These are phyloP conservation scores for Nakaseomyces glabratus DNA, from an alignment of 1,139 yeast species.

Conservation along the genomic window DNA sequence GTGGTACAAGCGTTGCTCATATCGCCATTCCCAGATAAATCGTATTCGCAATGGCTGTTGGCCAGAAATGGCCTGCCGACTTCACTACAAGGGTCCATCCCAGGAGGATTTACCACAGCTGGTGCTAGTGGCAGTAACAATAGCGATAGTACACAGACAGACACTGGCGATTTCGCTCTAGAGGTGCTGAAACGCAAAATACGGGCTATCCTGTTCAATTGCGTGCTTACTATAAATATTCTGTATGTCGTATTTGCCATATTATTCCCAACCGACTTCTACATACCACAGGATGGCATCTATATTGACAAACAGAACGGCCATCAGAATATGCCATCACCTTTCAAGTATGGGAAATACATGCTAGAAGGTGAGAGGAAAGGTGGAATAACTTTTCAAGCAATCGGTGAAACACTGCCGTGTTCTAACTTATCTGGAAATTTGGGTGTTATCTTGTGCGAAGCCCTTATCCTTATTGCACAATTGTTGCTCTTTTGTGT, in stretches of 20 bases:
- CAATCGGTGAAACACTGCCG: conserved; percentile 38
- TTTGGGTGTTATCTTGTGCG: conserved; percentile 27
- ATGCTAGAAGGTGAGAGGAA: conserved; percentile 26
- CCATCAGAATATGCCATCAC: conserved; percentile 24
- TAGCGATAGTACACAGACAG: background rate
- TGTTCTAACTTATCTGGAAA: conserved; percentile 28
- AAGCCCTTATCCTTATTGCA: conserved; percentile 23
- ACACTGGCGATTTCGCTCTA: conserved; percentile 13
- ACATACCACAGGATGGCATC: conserved; percentile 15
- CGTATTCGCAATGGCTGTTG: conserved; percentile 8
- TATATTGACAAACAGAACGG: conserved; percentile 16
- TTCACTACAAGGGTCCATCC: conserved; percentile 13
- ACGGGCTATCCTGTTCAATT: conserved; percentile 22
- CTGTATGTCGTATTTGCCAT: conserved; percentile 23
- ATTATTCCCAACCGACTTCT: conserved; percentile 24
- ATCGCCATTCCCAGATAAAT: conserved; percentile 31
- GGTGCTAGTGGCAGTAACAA: conserved; percentile 9
- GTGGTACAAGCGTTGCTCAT: conserved; percentile 28
- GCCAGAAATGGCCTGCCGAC: conserved; percentile 11
- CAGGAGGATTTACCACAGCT: conserved; percentile 20
- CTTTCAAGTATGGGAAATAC: conserved; percentile 22
- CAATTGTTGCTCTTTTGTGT: conserved; percentile 31
- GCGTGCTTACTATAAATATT: conserved; percentile 23
- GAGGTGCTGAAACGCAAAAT: conserved; percentile 22
- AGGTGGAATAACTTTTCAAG: conserved; percentile 34